phyloP scores from a whole-genome alignment of 306 rosid species.

The Trifolium fragiferum region DNA sequence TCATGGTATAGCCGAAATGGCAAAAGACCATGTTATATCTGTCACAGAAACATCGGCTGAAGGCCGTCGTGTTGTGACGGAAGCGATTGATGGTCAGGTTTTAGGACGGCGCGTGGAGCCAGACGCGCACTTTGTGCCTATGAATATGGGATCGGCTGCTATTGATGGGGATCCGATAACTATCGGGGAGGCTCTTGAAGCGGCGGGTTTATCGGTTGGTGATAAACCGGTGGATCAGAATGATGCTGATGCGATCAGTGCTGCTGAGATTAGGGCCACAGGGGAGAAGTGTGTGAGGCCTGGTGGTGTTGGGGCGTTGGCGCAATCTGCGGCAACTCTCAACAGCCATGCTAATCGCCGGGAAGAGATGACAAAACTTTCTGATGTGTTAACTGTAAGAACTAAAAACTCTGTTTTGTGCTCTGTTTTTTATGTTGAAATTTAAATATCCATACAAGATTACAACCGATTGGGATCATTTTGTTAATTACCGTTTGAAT shows the following conservation, averaged over 20 bases:
- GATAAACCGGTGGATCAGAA: slow-evolving; percentile 45
- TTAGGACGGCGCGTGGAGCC: slow-evolving; percentile 10
- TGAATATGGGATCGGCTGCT: slow-evolving; percentile 32
- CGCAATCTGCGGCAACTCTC: slow-evolving; percentile 34
- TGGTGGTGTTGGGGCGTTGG: slow-evolving; percentile 18
- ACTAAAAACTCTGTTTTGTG: not conserved
- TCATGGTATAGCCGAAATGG: slow-evolving; percentile 17
- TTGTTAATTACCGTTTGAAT: too few species aligned
- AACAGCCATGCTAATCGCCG: slow-evolving; percentile 22
- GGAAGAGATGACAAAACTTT: slow-evolving; percentile 42
- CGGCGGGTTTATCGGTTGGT: slow-evolving; percentile 27
- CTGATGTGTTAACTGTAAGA: slow-evolving; percentile 39
- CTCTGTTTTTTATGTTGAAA: not conserved
- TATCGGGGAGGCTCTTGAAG: slow-evolving; percentile 45
- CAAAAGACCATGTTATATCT: slow-evolving; percentile 37
- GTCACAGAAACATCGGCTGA: slow-evolving; percentile 24
- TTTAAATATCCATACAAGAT: not conserved
- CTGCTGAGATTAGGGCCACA: slow-evolving; percentile 40
- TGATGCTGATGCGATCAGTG: slow-evolving; percentile 41
- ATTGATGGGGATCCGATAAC: slow-evolving; percentile 47
- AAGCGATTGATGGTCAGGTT: slow-evolving; percentile 28
- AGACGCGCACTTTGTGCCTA: slow-evolving; percentile 12
- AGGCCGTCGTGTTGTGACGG: slow-evolving; percentile 10
- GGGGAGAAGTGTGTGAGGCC: slow-evolving; percentile 23
- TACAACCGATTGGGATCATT: not conserved